A percentile compares a stretch with the other conserved stretches of the same genome.
phyloP scores from a whole-genome alignment of 1,139 yeast genomes.

The Diutina mesorugosa region DNA sequence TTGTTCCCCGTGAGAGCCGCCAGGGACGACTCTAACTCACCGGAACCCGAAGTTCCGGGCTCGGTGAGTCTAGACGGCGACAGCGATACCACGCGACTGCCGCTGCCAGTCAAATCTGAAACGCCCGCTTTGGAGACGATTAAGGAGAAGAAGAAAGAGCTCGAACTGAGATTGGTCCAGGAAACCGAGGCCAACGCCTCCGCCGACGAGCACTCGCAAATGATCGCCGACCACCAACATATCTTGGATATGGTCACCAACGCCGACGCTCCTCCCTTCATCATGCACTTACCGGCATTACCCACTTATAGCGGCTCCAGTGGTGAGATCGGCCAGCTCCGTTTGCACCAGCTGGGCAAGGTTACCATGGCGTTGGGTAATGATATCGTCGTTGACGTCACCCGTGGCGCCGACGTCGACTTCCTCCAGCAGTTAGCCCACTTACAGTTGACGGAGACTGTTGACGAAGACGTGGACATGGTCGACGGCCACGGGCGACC shows the following conservation, averaged over 20 bases:
- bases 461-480: background rate
- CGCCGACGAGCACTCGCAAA: slow-evolving; percentile 7
- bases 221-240: slow-evolving; percentile 19
- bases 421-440: slow-evolving; percentile 56
- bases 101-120: slow-evolving; percentile 20
- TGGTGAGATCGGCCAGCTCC: slow-evolving; percentile 61
- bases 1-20: slow-evolving; percentile 33
- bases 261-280: background rate
- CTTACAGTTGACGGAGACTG: background rate
- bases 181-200: background rate
- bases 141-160: slow-evolving; percentile 15
- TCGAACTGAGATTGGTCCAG: slow-evolving; percentile 19
- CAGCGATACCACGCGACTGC: slow-evolving; percentile 19
- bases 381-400: slow-evolving; percentile 16
- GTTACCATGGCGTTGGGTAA: slow-evolving; percentile 64
- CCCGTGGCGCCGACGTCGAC: slow-evolving; percentile 61
- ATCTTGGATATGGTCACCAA: slow-evolving; percentile 18
- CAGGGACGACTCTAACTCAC: slow-evolving; percentile 6
- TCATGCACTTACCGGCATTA: background rate
- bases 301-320: slow-evolving; percentile 5
- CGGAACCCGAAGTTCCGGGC: background rate
- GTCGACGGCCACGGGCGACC: background rate
- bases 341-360: slow-evolving; percentile 74
- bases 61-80: slow-evolving; percentile 5
- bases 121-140: slow-evolving; percentile 16